Evolutionary conservation across 1,284 basidiomycete species (phyloP), one percentile per base, ranked within the genome.

Genomic region (Ceratobasidium sp.): DNA sequence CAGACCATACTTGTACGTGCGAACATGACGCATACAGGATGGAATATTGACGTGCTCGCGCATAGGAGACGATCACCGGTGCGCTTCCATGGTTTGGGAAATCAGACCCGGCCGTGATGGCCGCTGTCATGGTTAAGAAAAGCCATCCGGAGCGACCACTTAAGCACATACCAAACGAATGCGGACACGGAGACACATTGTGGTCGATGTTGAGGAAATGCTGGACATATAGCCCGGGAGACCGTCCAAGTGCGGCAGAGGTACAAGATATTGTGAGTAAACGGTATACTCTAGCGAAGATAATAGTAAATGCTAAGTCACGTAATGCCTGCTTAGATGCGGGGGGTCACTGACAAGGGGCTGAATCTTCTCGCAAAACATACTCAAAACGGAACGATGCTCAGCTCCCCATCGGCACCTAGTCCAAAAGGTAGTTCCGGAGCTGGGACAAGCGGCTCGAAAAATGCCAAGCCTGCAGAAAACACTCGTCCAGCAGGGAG

Each of bases 351-450:
- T 33, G n/a, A n/a, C n/a, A n/a, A n/a, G n/a, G n/a, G n/a, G n/a
- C n/a, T n/a, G 33, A 33, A 33, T 33, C 33, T 94, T 12, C 85
- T 94, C 40, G 88, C 90, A 44, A 90, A 88, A 78, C 90, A 75
- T 4, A 44, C 44, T 6, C 71, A 65, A 23, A 52, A 52, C 28
- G 59, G 46, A 20, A 64, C 54, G 71, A 38, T 65, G 7, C 48
- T 75, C 17, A 15, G 42, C 33, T 44, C 46, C 48, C 59, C 71
- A 23, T 6, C 26, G 26, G 26, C 13, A 28, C 26, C 33, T 38
- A 44, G 44, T 50, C 7, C 28, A 20, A 26, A 50, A 10, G 57
- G 70, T n/a, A 56, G 70, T 15, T 5, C 70, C 20, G 70, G 70
- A 23, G 61, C 61, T 33, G 38, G 28, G 4, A 7, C 42, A 15